Evolutionary conservation across 2,329 filamentous ascomycete species (phyloP), one percentile per base, ranked within the genome.

Genomic region (Fusarium proliferatum): DNA sequence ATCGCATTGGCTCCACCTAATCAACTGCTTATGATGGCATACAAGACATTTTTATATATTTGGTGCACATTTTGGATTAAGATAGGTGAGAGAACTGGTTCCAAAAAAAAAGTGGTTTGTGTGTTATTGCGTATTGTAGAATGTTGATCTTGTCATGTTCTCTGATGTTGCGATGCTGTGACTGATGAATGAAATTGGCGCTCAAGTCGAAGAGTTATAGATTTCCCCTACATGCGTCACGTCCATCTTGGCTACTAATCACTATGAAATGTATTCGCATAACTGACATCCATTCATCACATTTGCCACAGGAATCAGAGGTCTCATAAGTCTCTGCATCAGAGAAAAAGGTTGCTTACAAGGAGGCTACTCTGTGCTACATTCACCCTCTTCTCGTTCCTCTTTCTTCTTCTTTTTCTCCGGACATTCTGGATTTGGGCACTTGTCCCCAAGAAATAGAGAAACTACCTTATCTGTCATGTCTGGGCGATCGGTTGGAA

Each of bases 241-340:
- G 3, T 3, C 19, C 34, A 17, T 13, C 9, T n/a, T 9, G 6
- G 10, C 13, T 38, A n/a, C 10, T 9, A 17, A 55, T n/a, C 19
- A 17, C 34, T 55, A 5, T 28, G 2, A n/a, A 17, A 2, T 17
- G 10, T 1, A 28, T n/a, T 28, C 3, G 5, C 0, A 5, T 16
- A 17, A 5, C 19, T 17, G 13, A 10, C 10, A 4, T 12, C 4
- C 7, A 9, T 55, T 12, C 19, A 28, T 0, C 1, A 6, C 5
- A 17, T 28, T 15, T 39, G 1, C 10, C 28, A 7, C 3, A 2
- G 34, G 10, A 41, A 28, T 13, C 17, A 28, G 7, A n/a, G 19
- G 13, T 17, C 13, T 41, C 23, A 28, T 21, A 3, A n/a, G 10
- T 17, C 19, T 9, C 34, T 28, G 13, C 4, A 3, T 28, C 23